Evolutionary conservation across 2,329 filamentous ascomycete species (phyloP).

Genomic region (Cladophialophora chaetospira): DNA sequence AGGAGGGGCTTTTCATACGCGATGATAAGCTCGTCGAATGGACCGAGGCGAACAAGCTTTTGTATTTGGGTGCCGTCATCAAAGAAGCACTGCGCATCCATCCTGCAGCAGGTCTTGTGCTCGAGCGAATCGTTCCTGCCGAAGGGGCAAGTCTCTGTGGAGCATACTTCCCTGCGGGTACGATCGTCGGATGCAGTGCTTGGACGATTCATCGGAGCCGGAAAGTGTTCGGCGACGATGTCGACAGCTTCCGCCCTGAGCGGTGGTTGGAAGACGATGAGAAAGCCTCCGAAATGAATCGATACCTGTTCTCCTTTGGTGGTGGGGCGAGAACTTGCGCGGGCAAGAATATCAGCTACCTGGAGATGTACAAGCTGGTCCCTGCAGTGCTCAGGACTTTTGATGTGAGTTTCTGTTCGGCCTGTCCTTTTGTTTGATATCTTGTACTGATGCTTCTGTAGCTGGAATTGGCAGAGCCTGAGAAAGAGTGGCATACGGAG

Average conservation of each 20-base stretch:
- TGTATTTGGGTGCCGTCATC: slow-evolving; percentile 37
- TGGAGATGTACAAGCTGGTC: slow-evolving; percentile 36
- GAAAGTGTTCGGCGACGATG: slow-evolving; percentile 44
- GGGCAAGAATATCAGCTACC: background rate
- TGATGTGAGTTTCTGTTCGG: slow-evolving; percentile 43
- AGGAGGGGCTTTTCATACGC: background rate
- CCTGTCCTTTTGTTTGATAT: slow-evolving; percentile 42
- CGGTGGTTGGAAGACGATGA: slow-evolving; percentile 46
- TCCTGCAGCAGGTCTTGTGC: slow-evolving; percentile 43
- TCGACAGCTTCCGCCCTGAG: slow-evolving; percentile 45
- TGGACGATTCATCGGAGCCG: slow-evolving; percentile 46
- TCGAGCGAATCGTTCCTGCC: slow-evolving; percentile 41
- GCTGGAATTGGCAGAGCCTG: slow-evolving; percentile 24
- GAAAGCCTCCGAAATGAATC: slow-evolving; percentile 36
- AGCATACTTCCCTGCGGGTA: slow-evolving; percentile 49
- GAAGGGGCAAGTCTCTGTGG: slow-evolving; percentile 43
- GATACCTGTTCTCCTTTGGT: slow-evolving; percentile 29
- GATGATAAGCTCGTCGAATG: slow-evolving; percentile 16
- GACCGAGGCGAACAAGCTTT: slow-evolving; percentile 16
- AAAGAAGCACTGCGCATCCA: slow-evolving; percentile 47
- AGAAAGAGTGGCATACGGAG: slow-evolving; percentile 24
- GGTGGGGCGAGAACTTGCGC: background rate
- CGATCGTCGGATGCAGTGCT: slow-evolving; percentile 47
- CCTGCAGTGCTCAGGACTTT: slow-evolving; percentile 16
- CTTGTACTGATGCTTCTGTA: slow-evolving; percentile 30